Base-by-base conservation (phyloP, 1,139 yeast genomes). In the Suhomyces maxii region DNA sequence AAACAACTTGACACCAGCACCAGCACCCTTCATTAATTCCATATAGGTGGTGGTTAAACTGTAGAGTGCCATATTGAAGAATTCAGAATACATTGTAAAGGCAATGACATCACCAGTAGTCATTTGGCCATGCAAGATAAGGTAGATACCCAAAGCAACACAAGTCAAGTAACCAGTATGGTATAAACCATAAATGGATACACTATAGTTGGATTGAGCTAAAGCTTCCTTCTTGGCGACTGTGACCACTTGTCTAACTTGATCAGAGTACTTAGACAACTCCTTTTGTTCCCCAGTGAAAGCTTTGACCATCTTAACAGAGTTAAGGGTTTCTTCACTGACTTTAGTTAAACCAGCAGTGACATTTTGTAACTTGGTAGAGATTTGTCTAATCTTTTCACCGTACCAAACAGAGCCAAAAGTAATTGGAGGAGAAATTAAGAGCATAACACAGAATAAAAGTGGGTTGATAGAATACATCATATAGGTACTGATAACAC, bases 21-120 rank as follows among this genome's bases (percentile, higher is more conserved):
- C 81, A 3, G 77, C 72, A 5, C 83, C 84, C 59, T 79, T 79
- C 76, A 79, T 78, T 46, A 79, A 64, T 54, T 79, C 83, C 62
- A 80, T 73, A 45, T 80, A 79, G 26, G 81, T 70, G 41, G 80
- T 70, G 43, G 80, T 71, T 53, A 76, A 62, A 65, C 82, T 65
- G 68, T 79, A 69, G 50, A 69, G 68, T 8, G 77, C 81, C 76
- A 65, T 69, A 57, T 73, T 77, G 62, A 68, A 79, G 50, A 70
- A 69, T 59, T 73, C 80, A 61, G 68, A 73, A 62, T 73, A 79
- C 79, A 69, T 78, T 23, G 77, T 74, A 53, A 68, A 77, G 2
- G 73, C 79, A 41, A 66, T 81, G 34, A 69, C 79, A 53, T 68
- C 81, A 47, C 76, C 82, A 7, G 77, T 69, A 23, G 73, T 64